These are phyloP conservation scores for Cucurbita pepo DNA, from an alignment of 306 rosid genomes.

Conservation along the genomic window DNA sequence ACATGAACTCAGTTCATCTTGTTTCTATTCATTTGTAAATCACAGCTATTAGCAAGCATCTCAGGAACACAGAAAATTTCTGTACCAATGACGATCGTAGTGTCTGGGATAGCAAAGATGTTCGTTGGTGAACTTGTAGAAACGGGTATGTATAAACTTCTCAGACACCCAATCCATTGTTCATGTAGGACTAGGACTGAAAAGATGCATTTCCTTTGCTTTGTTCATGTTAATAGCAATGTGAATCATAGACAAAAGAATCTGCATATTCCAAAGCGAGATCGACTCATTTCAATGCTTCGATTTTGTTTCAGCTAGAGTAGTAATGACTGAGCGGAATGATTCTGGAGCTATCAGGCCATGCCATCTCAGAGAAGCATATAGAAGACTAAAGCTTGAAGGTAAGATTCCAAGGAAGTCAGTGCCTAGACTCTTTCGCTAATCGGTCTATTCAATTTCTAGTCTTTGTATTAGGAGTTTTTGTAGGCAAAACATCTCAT, in stretches of 20 bases:
- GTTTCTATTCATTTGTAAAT: background rate
- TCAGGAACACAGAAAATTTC: constrained; percentile 81
- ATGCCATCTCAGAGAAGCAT: constrained; percentile 85
- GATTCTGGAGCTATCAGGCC: constrained; percentile 91
- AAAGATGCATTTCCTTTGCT: background rate
- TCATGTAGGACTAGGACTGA: background rate
- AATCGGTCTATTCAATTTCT: background rate
- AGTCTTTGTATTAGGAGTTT: background rate
- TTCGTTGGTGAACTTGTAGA: constrained; percentile 90
- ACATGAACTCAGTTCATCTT: background rate
- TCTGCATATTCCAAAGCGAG: background rate
- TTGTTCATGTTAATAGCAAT: background rate
- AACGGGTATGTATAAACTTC: constrained; percentile 32
- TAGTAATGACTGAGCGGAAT: constrained; percentile 67
- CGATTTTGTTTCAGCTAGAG: constrained; percentile 38
- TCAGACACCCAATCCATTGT: background rate
- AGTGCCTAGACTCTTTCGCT: constrained; percentile 54
- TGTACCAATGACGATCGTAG: constrained; percentile 78
- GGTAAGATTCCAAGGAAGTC: constrained; percentile 78
- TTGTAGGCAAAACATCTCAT: background rate
- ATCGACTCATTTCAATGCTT: background rate
- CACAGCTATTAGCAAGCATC: constrained; percentile 69
- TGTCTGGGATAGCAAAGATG: constrained; percentile 86
- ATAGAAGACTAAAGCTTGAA: constrained; percentile 74
- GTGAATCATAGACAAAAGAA: background rate